Evolutionary conservation across 163 green algal genomes (phyloP).

Genomic region (Prototheca cutis): DNA sequence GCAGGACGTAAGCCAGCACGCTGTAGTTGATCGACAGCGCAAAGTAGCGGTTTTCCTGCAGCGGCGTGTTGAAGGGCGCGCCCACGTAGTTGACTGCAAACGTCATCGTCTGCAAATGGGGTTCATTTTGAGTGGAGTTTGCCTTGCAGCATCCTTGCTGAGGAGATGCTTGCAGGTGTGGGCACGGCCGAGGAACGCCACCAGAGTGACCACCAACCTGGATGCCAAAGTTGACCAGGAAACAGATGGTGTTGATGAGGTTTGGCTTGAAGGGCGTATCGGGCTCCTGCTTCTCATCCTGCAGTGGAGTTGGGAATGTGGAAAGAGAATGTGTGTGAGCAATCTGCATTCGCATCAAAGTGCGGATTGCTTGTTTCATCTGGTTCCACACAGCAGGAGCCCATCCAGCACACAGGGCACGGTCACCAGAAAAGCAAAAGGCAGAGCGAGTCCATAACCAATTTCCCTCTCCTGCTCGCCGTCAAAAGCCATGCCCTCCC

Average conservation of each 20-base stretch:
- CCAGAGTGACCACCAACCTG: slow-evolving; percentile 24
- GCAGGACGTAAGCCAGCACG: slow-evolving; percentile 19
- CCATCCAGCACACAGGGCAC: no score
- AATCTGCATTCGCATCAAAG: no score
- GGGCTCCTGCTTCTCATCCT: slow-evolving; percentile 57
- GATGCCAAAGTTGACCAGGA: slow-evolving; percentile 79
- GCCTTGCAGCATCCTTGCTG: not conserved
- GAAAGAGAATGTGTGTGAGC: no score
- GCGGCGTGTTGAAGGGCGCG: slow-evolving; percentile 79
- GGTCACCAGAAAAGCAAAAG: no score
- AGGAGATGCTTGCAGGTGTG: not conserved
- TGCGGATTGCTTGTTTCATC: no score
- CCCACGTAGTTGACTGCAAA: slow-evolving; percentile 98
- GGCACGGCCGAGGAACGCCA: not conserved
- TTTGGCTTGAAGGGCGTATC: slow-evolving; percentile 90
- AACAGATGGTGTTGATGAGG: slow-evolving; percentile 97
- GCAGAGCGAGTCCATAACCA: no score
- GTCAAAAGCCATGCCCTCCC: no score
- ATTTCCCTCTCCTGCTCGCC: no score
- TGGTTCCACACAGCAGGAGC: no score
- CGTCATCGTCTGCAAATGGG: slow-evolving; percentile 63
- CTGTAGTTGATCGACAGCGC: slow-evolving; percentile 12
- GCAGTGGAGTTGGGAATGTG: no score
- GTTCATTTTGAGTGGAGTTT: not conserved
- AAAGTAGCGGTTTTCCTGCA: slow-evolving; percentile 36